A percentile compares a stretch with the other conserved stretches of the same genome.
phyloP scores from a whole-genome alignment of 2,329 filamentous ascomycete species.

The Fusarium piperis region DNA sequence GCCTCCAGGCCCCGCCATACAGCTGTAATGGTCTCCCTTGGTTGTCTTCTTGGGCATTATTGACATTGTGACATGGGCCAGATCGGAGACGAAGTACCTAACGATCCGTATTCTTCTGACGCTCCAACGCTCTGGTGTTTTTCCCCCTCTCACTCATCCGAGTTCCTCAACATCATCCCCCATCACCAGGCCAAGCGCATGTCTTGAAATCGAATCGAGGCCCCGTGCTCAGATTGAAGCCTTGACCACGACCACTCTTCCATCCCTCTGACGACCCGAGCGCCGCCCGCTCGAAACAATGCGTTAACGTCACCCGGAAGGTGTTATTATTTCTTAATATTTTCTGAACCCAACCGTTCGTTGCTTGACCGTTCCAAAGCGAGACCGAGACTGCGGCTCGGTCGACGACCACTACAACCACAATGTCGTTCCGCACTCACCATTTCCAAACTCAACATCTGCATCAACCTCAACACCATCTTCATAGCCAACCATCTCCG shows the following conservation, averaged over 20 bases:
- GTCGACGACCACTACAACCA: constrained; percentile 37
- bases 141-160: not conserved
- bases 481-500: constrained; percentile 16
- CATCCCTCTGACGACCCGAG: constrained; percentile 35
- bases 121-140: constrained; percentile 21
- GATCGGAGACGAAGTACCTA: constrained; percentile 24
- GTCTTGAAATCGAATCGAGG: constrained; percentile 34
- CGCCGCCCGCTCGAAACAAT: constrained; percentile 43
- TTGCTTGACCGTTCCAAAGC: constrained; percentile 16
- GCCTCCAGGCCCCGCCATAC: constrained; percentile 35
- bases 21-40: constrained; percentile 19
- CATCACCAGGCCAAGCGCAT: constrained; percentile 25
- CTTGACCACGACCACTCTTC: constrained; percentile 13
- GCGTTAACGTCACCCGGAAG: constrained; percentile 42
- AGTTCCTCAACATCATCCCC: not conserved
- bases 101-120: constrained; percentile 34
- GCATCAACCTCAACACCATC: constrained; percentile 31
- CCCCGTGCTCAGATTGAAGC: constrained; percentile 20
- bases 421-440: constrained; percentile 67
- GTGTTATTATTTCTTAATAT: constrained; percentile 32
- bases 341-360: constrained; percentile 11
- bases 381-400: constrained; percentile 31
- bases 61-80: constrained; percentile 26
- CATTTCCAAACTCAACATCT: constrained; percentile 46
- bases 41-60: constrained; percentile 36